These are phyloP conservation scores for Verticillium dahliae DNA, from an alignment of 2,329 filamentous ascomycete species.

Conservation along the genomic window DNA sequence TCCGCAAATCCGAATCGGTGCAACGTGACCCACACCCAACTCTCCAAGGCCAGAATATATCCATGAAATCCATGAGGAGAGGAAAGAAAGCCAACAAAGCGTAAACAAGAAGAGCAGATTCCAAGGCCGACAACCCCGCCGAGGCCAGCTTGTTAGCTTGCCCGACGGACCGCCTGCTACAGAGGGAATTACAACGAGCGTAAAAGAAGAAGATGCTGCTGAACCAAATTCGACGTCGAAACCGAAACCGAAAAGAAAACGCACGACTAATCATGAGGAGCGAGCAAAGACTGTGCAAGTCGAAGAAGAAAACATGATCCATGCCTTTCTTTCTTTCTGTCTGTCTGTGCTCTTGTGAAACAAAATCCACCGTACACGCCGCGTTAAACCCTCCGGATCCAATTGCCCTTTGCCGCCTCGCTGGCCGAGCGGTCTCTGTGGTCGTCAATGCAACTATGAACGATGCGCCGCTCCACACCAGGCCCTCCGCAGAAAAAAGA, in stretches of 20 bases:
- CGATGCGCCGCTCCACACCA: neutral
- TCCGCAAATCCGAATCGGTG: neutral
- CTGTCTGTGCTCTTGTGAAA: neutral
- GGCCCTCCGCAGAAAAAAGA: conserved; percentile 14
- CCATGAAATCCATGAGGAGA: neutral
- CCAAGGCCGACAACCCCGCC: conserved; percentile 15
- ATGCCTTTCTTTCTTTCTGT: conserved; percentile 9
- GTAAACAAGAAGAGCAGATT: conserved; percentile 28
- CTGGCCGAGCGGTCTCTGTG: neutral
- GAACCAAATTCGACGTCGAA: conserved; percentile 21
- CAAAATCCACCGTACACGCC: neutral
- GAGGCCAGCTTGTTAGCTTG: conserved; percentile 22
- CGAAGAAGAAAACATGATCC: conserved; percentile 17
- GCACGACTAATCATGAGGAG: conserved; percentile 16
- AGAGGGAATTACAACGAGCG: conserved; percentile 43
- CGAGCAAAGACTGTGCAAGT: conserved; percentile 16
- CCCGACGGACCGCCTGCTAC: conserved; percentile 27
- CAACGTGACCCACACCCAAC: neutral
- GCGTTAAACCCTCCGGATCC: neutral
- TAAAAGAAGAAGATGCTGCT: conserved; percentile 30
- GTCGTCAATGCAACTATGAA: neutral
- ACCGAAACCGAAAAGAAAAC: conserved; percentile 12
- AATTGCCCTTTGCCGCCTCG: neutral
- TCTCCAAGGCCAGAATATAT: neutral
- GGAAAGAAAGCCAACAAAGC: conserved; percentile 21